Conservation (phyloP, 2,329 filamentous ascomycete species). For the Fusarium tjaetaba region DNA sequence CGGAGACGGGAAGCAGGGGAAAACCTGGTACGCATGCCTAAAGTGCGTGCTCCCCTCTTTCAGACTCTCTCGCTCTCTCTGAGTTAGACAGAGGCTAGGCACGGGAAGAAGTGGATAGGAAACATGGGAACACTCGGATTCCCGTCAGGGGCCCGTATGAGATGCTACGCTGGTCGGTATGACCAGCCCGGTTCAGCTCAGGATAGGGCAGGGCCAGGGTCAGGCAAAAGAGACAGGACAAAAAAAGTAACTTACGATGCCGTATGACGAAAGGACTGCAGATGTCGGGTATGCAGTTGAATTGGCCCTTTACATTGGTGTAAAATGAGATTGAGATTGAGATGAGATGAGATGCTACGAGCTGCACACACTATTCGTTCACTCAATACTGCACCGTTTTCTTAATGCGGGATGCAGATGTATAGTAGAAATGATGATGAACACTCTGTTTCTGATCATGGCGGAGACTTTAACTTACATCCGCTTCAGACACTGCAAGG, state of each 20-base stretch:
- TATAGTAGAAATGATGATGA: not conserved
- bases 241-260: not conserved
- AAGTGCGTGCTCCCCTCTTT: not conserved
- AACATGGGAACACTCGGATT: not conserved
- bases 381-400: not conserved
- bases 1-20: constrained; percentile 13
- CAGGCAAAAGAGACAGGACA: not conserved
- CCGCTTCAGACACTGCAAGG: not conserved
- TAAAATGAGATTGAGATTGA: constrained; percentile 17
- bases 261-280: constrained; percentile 18
- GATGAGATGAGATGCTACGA: not conserved
- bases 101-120: constrained; percentile 40
- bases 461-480: not conserved
- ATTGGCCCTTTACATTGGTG: not conserved
- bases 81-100: constrained; percentile 7
- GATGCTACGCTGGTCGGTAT: not conserved
- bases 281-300: constrained; percentile 19
- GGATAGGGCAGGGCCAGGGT: not conserved
- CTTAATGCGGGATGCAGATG: not conserved
- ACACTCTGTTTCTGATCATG: not conserved
- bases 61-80: not conserved
- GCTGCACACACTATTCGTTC: constrained; percentile 1
- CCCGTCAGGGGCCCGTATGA: not conserved
- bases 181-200: constrained; percentile 3
- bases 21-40: not conserved